A percentile compares a stretch with the other conserved stretches of the same genome.
Conservation (phyloP, 768 basidiomycete genomes). For the Phlebiopsis gigantea region DNA sequence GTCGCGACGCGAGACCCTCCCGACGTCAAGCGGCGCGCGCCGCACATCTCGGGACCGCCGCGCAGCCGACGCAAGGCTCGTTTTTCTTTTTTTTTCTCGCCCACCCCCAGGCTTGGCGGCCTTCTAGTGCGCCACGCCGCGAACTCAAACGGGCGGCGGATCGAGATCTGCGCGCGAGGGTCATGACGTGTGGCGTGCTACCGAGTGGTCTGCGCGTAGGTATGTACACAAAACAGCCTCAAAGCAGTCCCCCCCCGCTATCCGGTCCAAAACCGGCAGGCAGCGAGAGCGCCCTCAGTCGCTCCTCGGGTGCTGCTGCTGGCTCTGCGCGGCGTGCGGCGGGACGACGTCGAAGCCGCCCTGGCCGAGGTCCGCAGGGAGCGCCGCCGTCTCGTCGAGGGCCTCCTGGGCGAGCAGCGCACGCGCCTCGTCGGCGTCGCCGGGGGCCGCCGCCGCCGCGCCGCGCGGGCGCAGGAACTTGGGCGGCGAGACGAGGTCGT, state of each 20-base stretch:
- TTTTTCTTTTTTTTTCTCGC: too few relatives aligned
- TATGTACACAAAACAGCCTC: not conserved
- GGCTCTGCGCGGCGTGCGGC: constrained; percentile 13
- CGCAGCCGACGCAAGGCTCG: too few relatives aligned
- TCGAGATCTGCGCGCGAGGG: too few relatives aligned
- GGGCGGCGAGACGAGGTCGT: constrained; percentile 71
- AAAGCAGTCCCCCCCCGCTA: not conserved
- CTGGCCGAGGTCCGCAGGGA: constrained; percentile 79
- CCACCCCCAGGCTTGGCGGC: too few relatives aligned
- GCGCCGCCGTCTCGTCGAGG: constrained; percentile 76
- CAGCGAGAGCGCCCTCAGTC: too few relatives aligned
- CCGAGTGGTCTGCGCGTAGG: too few relatives aligned
- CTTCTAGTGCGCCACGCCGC: too few relatives aligned
- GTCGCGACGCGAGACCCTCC: too few relatives aligned
- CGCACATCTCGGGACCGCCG: too few relatives aligned
- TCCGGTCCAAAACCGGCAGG: not conserved
- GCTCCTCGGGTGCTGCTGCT: not conserved
- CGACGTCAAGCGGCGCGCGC: too few relatives aligned
- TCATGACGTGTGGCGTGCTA: too few relatives aligned
- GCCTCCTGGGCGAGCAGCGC: constrained; percentile 55
- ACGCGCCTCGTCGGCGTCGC: constrained; percentile 23
- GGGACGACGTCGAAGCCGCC: constrained; percentile 82
- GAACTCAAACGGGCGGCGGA: too few relatives aligned
- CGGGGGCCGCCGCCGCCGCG: constrained; percentile 22
- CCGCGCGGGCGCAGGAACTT: constrained; percentile 50